phyloP scores from a whole-genome alignment of 2,329 filamentous ascomycete genomes.

The Aspergillus sclerotialis region DNA sequence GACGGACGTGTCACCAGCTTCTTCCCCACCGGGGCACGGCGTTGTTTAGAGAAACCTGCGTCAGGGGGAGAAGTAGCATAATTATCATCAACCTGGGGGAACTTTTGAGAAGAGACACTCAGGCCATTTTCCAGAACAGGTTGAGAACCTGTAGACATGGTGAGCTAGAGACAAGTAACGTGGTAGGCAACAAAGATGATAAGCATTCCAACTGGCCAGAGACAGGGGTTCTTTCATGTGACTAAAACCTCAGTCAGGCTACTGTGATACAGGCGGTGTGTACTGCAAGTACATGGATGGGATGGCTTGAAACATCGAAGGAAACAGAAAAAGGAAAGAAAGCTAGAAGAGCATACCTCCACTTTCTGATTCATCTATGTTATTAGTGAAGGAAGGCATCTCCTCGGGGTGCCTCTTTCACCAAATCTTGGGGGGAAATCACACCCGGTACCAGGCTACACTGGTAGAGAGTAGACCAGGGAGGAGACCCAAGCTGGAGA shows the following conservation, averaged over 20 bases:
- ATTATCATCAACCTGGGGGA: conserved; percentile 14
- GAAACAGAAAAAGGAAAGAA: conserved; percentile 2
- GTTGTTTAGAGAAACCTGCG: conserved; percentile 19
- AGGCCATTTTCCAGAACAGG: conserved; percentile 21
- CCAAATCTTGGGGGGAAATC: too few relatives aligned
- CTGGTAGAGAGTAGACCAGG: too few relatives aligned
- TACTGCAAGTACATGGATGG: too few relatives aligned
- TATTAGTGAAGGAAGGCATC: not conserved
- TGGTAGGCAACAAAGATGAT: conserved; percentile 5
- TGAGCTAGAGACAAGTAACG: conserved; percentile 1
- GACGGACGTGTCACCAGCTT: conserved; percentile 21
- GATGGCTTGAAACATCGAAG: not conserved
- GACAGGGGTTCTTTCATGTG: too few relatives aligned
- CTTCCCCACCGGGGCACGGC: conserved; percentile 19
- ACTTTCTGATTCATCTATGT: not conserved
- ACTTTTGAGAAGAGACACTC: conserved; percentile 17
- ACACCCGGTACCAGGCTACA: too few relatives aligned
- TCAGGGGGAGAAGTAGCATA: conserved; percentile 13
- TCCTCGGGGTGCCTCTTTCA: too few relatives aligned
- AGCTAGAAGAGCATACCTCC: conserved; percentile 1
- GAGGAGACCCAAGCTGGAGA: too few relatives aligned
- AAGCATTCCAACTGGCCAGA: too few relatives aligned
- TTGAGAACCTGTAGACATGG: conserved; percentile 15
- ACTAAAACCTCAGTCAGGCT: not conserved
- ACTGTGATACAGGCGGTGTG: not conserved